Evolutionary conservation across 768 basidiomycete genomes (phyloP).

Genomic region (Boletus rex-veris): DNA sequence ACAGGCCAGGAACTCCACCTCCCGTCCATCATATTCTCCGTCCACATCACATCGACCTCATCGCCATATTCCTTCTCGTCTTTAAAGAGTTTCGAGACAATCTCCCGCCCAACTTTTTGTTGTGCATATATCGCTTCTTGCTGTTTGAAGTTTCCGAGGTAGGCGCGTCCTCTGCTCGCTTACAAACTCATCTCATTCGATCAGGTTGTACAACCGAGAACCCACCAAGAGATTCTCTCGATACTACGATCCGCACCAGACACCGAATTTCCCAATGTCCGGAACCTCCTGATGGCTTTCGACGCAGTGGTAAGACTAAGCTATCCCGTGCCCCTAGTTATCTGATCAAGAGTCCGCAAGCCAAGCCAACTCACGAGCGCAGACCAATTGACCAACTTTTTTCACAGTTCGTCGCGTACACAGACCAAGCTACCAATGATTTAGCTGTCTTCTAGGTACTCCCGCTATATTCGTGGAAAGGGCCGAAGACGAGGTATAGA

Average conservation of each 20-base stretch:
- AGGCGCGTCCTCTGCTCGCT: background rate
- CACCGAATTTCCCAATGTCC: slow-evolving; percentile 40
- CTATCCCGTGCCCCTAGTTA: slow-evolving; percentile 9
- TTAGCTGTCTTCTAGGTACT: slow-evolving; percentile 38
- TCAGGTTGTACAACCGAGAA: slow-evolving; percentile 63
- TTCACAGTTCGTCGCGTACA: slow-evolving; percentile 32
- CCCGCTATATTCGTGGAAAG: slow-evolving; percentile 59
- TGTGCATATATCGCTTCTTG: slow-evolving; percentile 64
- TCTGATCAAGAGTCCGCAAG: slow-evolving; percentile 32
- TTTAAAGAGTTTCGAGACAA: slow-evolving; percentile 58
- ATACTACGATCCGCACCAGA: slow-evolving; percentile 45
- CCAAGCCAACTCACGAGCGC: slow-evolving; percentile 48
- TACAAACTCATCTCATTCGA: slow-evolving; percentile 1
- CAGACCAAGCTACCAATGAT: background rate
- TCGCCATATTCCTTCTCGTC: slow-evolving; percentile 58
- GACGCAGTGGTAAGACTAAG: slow-evolving; percentile 34
- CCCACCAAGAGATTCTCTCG: slow-evolving; percentile 47
- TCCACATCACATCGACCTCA: slow-evolving; percentile 73
- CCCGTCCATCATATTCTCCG: slow-evolving; percentile 65
- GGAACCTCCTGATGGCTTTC: slow-evolving; percentile 45
- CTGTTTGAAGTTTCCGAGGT: slow-evolving; percentile 74
- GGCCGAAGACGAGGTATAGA: slow-evolving; percentile 49
- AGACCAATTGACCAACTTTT: slow-evolving; percentile 64
- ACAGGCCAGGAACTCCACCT: slow-evolving; percentile 45
- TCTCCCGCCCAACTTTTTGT: slow-evolving; percentile 53